Base-by-base conservation (phyloP, 2,329 filamentous ascomycete species). In the Lanzia echinophila region DNA sequence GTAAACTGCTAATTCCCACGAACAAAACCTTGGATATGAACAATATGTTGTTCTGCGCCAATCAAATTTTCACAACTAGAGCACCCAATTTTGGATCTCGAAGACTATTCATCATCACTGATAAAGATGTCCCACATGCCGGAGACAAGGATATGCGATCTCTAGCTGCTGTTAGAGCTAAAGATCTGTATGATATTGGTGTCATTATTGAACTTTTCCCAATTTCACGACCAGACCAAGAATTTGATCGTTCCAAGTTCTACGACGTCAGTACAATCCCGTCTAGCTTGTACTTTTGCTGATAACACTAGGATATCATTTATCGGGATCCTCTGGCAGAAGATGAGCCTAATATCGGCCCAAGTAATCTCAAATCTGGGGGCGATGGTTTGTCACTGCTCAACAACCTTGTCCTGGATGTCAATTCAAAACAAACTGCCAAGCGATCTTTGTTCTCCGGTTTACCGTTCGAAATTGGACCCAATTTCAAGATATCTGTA, bases 41-140 rank as follows among this genome's bases (percentile, higher is more conserved):
- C 10, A 95, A 91, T 63, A 79, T 99, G 2, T 77, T 99, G 1
- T 96, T 96, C 67, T 95, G 91, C 63, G 92, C 90, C 36, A 97
- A 97, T 61, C 90, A 96, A 66, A 88, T 97, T 49, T 96, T 99
- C 68, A 96, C 91, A 1, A 96, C 89, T 3, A 95, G 88, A 68
- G 91, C 94, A 0, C 84, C 94, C 17, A 97, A 96, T 66, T 97
- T 97, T 69, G 86, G 89, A 3, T 97, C 92, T 6, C 79, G 92
- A 57, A 82, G 94, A 33, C 73, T 99, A n/a, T 99, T 99, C 71
- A 83, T 99, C 59, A 89, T 99, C 53, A 97, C 94, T 0, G 90
- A 97, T 69, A 89, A 95, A 60, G 94, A 97, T 68, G 79, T 90
- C 60, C 94, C 94, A 3, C 88, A 95, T 67, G 73, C 75, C 0